A percentile compares a stretch with the other conserved stretches of the same genome.
Evolutionary conservation across 148 eudicot genomes (phyloP).

Genomic region (Amaranthus hypochondriacus): DNA sequence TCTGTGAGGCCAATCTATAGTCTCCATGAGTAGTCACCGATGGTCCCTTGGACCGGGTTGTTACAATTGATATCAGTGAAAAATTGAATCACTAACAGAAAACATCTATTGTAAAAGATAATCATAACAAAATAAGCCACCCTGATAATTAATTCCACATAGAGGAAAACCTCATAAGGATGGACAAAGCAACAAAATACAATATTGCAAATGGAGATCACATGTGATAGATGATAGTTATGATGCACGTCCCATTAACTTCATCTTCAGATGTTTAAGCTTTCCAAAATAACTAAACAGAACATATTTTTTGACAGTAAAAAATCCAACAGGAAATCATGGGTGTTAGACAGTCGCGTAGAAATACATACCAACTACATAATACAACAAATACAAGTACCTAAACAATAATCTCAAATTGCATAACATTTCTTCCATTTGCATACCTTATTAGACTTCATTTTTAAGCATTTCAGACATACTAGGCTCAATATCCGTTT

Average conservation of each 20-base stretch:
- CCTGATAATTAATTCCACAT: background rate
- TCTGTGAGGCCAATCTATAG: too few species aligned
- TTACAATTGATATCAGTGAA: background rate
- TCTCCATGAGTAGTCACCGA: too few species aligned
- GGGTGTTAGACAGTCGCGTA: too few species aligned
- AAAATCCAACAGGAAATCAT: background rate
- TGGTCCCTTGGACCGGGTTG: too few species aligned
- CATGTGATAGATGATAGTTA: background rate
- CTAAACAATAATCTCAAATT: background rate
- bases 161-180: background rate
- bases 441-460: conserved; percentile 61
- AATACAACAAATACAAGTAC: background rate
- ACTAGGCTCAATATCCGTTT: conserved; percentile 46
- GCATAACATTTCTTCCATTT: background rate
- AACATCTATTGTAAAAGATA: background rate
- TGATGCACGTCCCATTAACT: background rate
- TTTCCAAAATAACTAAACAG: background rate
- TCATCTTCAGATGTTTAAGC: background rate
- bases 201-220: background rate
- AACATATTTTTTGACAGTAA: background rate
- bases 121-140: background rate
- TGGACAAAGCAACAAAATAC: background rate
- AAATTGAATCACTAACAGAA: background rate
- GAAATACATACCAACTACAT: too few species aligned
- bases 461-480: conserved; percentile 69